Base-by-base conservation (phyloP, 2,329 filamentous ascomycete genomes). In the Diaporthe citri region DNA sequence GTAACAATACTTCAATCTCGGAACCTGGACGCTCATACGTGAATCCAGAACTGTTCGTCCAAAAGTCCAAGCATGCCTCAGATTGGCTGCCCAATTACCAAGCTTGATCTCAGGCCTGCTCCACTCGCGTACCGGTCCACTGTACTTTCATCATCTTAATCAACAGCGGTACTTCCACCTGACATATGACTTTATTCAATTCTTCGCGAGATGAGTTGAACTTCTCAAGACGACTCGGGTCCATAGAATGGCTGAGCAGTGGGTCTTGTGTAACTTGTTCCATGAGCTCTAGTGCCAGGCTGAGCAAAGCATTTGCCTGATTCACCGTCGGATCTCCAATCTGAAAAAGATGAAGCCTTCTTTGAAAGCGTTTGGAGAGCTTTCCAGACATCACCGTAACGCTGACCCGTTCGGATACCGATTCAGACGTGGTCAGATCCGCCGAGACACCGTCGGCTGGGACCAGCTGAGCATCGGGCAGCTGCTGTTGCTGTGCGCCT, bases 371-470 rank as follows among this genome's bases (percentile, higher is more conserved):
- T 13, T 7, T 0, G 13, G 51, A 55, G 9, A 15, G 4, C 51
- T 28, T 2, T 55, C 25, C 20, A 12, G 15, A 0, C 4, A 3
- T 13, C 51, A 17, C 25, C 25, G 25, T 55, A 25, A 55, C 4
- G 25, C 2, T 28, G 10, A 25, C 13, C 5, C 2, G 12, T 31
- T 12, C 1, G 5, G 12, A 3, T 17, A 1, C 6, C 10, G 1
- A 17, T 7, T 31, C 51, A 15, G 13, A 10, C 36, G 17, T 25
- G n/a, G 17, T 31, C 9, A 41, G 57, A 39, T 13, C 1, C 6
- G 8, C 31, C 34, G 12, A 39, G 34, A 4, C 57, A 60, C 34
- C 20, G 2, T 41, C 2, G 9, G n/a, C 57, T 10, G 31, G 20
- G 20, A 6, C 8, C 4, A 3, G 34, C 31, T 6, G 31, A 28